Conservation (phyloP, 2,329 filamentous ascomycete species). For the Davidsoniella neocaledoniae region DNA sequence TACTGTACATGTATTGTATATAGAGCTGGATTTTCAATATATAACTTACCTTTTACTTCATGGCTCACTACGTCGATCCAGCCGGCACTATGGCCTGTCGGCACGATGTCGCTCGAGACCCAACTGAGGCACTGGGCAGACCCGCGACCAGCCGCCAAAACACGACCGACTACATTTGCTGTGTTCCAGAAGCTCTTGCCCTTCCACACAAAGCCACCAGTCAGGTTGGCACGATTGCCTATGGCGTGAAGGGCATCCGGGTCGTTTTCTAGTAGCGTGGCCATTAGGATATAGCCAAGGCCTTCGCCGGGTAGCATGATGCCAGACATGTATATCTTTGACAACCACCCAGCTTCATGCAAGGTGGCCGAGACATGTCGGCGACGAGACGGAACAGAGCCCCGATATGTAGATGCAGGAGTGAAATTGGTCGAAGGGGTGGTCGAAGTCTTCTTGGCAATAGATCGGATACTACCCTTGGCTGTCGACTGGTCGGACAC, state of each 20-base stretch:
- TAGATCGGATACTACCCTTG: too few species aligned
- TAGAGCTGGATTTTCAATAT: neutral
- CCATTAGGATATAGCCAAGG: conserved; percentile 47
- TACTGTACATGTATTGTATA: neutral
- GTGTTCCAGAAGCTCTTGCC: conserved; percentile 55
- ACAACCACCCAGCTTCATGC: conserved; percentile 46
- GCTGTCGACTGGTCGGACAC: neutral
- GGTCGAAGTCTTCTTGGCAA: conserved; percentile 1
- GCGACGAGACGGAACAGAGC: conserved; percentile 24
- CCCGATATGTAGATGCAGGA: neutral
- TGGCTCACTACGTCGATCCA: conserved; percentile 44
- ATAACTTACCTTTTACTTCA: conserved; percentile 31
- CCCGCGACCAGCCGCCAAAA: conserved; percentile 44
- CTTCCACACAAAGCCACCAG: conserved; percentile 45
- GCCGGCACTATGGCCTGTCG: conserved; percentile 33
- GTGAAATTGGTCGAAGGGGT: neutral
- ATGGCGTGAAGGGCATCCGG: conserved; percentile 39
- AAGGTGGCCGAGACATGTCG: conserved; percentile 40
- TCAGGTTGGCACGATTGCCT: conserved; percentile 44
- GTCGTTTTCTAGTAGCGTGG: conserved; percentile 48
- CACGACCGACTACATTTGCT: conserved; percentile 45
- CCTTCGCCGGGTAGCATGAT: conserved; percentile 48
- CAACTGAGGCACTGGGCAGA: conserved; percentile 52
- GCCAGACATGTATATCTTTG: conserved; percentile 49
- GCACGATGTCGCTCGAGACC: conserved; percentile 44